These are phyloP conservation scores for Rhododendron simsii DNA, from an alignment of 148 eudicot genomes.

Conservation along the genomic window DNA sequence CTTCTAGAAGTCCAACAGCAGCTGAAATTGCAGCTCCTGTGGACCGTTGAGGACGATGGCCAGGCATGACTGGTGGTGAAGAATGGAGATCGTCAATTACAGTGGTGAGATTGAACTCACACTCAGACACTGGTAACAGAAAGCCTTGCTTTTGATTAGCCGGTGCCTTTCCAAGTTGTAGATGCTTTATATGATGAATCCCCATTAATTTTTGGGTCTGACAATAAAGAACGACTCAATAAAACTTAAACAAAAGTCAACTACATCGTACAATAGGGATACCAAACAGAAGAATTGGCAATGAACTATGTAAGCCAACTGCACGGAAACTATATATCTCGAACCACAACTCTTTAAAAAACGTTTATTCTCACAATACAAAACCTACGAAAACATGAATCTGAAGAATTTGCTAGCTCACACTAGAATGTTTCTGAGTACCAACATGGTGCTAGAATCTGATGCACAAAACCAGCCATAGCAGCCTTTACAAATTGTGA, in stretches of 20 bases:
- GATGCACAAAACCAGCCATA: background rate
- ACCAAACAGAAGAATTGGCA: background rate
- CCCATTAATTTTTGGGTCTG: slow-evolving; percentile 73
- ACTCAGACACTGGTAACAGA: slow-evolving; percentile 71
- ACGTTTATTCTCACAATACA: background rate
- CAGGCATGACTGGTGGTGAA: slow-evolving; percentile 39
- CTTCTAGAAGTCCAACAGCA: slow-evolving; percentile 81
- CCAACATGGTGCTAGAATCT: background rate
- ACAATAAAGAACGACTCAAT: slow-evolving; percentile 8
- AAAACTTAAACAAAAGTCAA: background rate
- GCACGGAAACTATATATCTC: background rate
- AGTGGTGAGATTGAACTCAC: slow-evolving; percentile 69
- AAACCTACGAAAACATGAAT: background rate
- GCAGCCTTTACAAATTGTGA: background rate
- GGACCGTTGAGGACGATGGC: slow-evolving; percentile 71
- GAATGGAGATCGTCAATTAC: slow-evolving; percentile 74
- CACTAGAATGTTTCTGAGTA: background rate
- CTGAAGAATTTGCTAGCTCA: background rate
- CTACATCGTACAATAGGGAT: background rate
- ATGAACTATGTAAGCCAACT: background rate
- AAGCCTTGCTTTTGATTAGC: slow-evolving; percentile 60
- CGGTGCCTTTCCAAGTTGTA: slow-evolving; percentile 45
- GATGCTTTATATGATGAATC: slow-evolving; percentile 51
- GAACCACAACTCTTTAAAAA: background rate
- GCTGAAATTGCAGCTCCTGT: slow-evolving; percentile 89